Conservation (phyloP, 352 stramenopile genomes). For the Phytophthora nicotianae region DNA sequence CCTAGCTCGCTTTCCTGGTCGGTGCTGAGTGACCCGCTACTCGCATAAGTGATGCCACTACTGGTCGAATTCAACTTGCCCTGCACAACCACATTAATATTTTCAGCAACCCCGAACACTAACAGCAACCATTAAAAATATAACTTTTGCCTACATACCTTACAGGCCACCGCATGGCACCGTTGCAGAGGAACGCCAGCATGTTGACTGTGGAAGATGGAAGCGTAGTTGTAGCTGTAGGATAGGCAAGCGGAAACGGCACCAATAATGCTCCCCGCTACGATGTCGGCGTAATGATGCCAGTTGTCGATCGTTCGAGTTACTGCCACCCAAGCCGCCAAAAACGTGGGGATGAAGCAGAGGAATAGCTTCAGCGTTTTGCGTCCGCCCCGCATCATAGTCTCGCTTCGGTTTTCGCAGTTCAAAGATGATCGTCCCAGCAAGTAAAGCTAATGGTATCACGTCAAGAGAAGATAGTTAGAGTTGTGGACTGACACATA, state of each 20-base stretch:
- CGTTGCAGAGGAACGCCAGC: constrained; percentile 61
- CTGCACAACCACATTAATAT: constrained; percentile 8
- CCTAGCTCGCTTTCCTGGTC: constrained; percentile 22
- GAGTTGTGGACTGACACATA: background rate
- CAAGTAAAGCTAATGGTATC: constrained; percentile 67
- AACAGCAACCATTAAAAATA: background rate
- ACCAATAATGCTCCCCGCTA: constrained; percentile 70
- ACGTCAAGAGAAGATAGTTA: constrained; percentile 41
- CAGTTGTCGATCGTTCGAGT: constrained; percentile 88
- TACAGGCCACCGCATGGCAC: constrained; percentile 36
- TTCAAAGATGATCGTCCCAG: constrained; percentile 73
- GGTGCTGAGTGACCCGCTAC: constrained; percentile 22
- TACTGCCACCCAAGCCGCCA: constrained; percentile 76
- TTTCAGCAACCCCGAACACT: constrained; percentile 1
- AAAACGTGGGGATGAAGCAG: constrained; percentile 70
- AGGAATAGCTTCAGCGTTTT: constrained; percentile 81
- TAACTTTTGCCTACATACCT: constrained; percentile 31
- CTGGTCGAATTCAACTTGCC: constrained; percentile 15
- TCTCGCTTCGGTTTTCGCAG: constrained; percentile 60
- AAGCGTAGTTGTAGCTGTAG: constrained; percentile 78
- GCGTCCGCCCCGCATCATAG: constrained; percentile 53
- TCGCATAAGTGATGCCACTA: constrained; percentile 36
- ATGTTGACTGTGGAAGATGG: constrained; percentile 62
- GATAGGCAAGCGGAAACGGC: constrained; percentile 53
- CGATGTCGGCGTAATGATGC: constrained; percentile 82